A percentile compares a stretch with the other conserved stretches of the same genome.
Evolutionary conservation across 805 yeast species (phyloP).

Genomic region (Saccharomycopsis fodiens): DNA sequence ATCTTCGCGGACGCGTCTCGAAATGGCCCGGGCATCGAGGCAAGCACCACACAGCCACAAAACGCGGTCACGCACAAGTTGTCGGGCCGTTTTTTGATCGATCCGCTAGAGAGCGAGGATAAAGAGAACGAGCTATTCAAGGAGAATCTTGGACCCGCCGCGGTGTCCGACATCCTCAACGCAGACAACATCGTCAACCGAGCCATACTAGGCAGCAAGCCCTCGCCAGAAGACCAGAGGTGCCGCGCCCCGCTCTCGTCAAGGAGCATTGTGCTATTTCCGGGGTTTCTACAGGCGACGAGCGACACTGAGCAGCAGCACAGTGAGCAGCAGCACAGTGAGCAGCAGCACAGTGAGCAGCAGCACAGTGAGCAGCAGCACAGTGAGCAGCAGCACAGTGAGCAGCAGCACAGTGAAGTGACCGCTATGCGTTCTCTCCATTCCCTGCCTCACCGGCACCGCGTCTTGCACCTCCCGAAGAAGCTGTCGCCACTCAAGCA

Average conservation of each 20-base stretch:
- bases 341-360: background rate
- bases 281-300: slow-evolving; percentile 12
- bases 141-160: slow-evolving; percentile 10
- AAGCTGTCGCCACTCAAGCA: slow-evolving; percentile 17
- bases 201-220: background rate
- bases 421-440: no score
- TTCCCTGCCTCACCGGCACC: background rate
- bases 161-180: slow-evolving; percentile 11
- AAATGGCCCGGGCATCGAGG: background rate
- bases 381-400: no score
- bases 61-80: no score
- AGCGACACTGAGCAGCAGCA: background rate
- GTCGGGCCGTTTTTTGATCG: no score
- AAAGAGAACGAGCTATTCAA: slow-evolving; percentile 16
- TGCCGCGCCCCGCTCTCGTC: slow-evolving; percentile 12
- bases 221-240: background rate
- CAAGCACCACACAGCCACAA: no score
- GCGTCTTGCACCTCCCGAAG: slow-evolving; percentile 17
- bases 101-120: slow-evolving; percentile 5
- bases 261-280: slow-evolving; percentile 13
- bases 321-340: background rate
- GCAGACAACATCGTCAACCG: slow-evolving; percentile 9
- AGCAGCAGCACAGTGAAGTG: background rate
- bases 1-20: slow-evolving; percentile 2
- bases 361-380: background rate